phyloP scores from a whole-genome alignment of 768 basidiomycete genomes.

The Amanita muscaria region DNA sequence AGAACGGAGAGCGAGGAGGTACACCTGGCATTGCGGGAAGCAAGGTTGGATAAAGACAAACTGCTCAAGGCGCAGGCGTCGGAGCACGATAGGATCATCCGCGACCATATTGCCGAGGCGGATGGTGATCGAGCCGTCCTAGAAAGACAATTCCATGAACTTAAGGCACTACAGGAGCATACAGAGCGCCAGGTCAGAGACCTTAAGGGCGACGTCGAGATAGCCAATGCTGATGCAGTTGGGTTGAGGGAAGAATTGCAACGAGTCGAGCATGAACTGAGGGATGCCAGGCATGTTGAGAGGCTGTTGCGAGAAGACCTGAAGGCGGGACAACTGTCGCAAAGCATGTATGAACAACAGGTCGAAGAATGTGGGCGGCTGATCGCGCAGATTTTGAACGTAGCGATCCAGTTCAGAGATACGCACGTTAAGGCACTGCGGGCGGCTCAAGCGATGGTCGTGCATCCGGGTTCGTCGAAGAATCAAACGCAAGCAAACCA shows the following conservation, averaged over 20 bases:
- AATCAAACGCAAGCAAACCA: slow-evolving; percentile 28
- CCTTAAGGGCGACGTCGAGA: slow-evolving; percentile 47
- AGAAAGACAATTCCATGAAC: slow-evolving; percentile 77
- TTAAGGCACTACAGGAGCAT: slow-evolving; percentile 54
- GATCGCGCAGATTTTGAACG: slow-evolving; percentile 74
- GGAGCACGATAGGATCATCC: slow-evolving; percentile 55
- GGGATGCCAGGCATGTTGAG: slow-evolving; percentile 59
- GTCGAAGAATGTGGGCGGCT: slow-evolving; percentile 60
- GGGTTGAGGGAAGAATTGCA: slow-evolving; percentile 68
- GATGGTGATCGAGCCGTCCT: slow-evolving; percentile 90
- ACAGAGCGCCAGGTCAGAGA: slow-evolving; percentile 57
- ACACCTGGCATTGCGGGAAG: slow-evolving; percentile 55
- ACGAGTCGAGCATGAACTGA: slow-evolving; percentile 59
- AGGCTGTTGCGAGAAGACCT: slow-evolving; percentile 67
- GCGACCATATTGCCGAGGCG: slow-evolving; percentile 87
- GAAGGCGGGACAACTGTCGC: slow-evolving; percentile 57
- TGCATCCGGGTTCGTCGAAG: slow-evolving; percentile 40
- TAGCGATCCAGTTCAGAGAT: slow-evolving; percentile 68
- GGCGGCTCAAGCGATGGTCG: slow-evolving; percentile 47
- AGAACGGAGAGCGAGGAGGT: slow-evolving; percentile 67
- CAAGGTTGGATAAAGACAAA: slow-evolving; percentile 71
- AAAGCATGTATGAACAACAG: slow-evolving; percentile 57
- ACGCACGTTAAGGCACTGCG: slow-evolving; percentile 67
- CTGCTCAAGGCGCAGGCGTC: slow-evolving; percentile 64
- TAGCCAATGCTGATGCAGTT: slow-evolving; percentile 58